Percentiles rank a stretch among this genome's conserved stretches.
Evolutionary conservation across 257 asterid genomes (phyloP).

Genomic region (Solanum gracilifrons): DNA sequence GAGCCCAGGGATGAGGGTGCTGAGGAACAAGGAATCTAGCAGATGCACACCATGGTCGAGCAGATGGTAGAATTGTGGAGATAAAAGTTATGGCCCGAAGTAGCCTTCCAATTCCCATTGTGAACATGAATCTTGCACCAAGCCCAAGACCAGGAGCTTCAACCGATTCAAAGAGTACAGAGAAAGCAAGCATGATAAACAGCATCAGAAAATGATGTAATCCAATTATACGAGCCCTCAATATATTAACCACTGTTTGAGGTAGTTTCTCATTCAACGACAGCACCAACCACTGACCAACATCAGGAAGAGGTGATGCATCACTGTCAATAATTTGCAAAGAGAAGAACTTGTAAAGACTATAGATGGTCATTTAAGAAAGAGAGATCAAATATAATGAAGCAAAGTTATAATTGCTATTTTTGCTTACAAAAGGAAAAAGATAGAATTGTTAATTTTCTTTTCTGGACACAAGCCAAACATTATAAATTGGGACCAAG

Average conservation of each 20-base stretch:
- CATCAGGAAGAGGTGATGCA: conserved; percentile 88
- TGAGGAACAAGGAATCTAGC: conserved; percentile 69
- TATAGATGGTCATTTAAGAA: neutral
- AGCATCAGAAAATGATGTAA: conserved; percentile 94
- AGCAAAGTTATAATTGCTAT: neutral
- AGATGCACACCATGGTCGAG: conserved; percentile 97
- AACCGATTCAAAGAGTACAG: conserved; percentile 73
- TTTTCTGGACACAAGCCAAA: neutral
- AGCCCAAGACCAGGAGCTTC: conserved; percentile 97
- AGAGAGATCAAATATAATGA: neutral
- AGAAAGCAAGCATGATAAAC: conserved; percentile 88
- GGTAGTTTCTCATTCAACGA: conserved; percentile 78
- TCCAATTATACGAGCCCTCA: conserved; percentile 87
- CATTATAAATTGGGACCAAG: neutral
- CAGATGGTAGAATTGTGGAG: conserved; percentile 90
- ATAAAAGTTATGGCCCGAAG: conserved; percentile 78
- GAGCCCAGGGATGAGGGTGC: conserved; percentile 84
- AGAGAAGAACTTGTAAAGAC: neutral
- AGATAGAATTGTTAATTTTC: neutral
- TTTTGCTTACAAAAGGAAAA: neutral
- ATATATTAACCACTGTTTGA: conserved; percentile 36
- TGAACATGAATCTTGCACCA: conserved; percentile 90
- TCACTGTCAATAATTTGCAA: conserved; percentile 29
- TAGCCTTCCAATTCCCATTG: conserved; percentile 94
- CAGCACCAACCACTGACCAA: conserved; percentile 92